Percentiles rank a stretch among this genome's conserved stretches.
Evolutionary conservation across 1,284 basidiomycete species (phyloP).

Genomic region (Phaffia rhodozyma): DNA sequence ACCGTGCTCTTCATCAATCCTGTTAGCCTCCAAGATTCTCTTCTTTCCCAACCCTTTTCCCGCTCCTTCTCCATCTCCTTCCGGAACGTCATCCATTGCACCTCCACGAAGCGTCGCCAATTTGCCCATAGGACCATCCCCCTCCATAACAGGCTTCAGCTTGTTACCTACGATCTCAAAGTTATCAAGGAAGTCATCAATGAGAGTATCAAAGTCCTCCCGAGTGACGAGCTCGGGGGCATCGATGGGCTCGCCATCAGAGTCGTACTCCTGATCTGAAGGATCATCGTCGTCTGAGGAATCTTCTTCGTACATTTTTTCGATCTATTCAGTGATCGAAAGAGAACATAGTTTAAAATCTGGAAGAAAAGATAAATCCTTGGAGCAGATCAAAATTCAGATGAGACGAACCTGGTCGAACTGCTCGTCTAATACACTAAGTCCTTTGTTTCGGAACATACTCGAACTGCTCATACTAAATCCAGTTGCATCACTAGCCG

Average conservation of each 20-base stretch:
- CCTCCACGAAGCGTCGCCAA: slow-evolving; percentile 59
- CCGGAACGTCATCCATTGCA: slow-evolving; percentile 37
- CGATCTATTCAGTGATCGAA: slow-evolving; percentile 41
- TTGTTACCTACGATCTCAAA: slow-evolving; percentile 81
- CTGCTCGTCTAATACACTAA: slow-evolving; percentile 78
- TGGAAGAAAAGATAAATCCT: slow-evolving; percentile 9
- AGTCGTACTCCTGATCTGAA: slow-evolving; percentile 37
- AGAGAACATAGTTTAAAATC: slow-evolving; percentile 29
- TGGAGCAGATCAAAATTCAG: neutral
- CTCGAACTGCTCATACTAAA: slow-evolving; percentile 96
- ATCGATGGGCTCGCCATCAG: slow-evolving; percentile 36
- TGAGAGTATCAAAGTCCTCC: slow-evolving; percentile 79
- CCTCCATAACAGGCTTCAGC: slow-evolving; percentile 57
- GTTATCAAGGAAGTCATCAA: slow-evolving; percentile 87
- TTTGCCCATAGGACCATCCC: slow-evolving; percentile 61
- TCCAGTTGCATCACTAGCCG: slow-evolving; percentile 65
- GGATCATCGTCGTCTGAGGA: slow-evolving; percentile 39
- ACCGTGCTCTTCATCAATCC: slow-evolving; percentile 39
- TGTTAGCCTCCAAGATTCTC: slow-evolving; percentile 44
- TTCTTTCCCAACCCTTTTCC: slow-evolving; percentile 49
- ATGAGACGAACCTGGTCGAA: slow-evolving; percentile 67
- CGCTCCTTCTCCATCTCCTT: slow-evolving; percentile 35
- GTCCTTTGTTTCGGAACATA: slow-evolving; percentile 82
- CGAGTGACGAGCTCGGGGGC: slow-evolving; percentile 62
- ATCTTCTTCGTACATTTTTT: slow-evolving; percentile 57